Percentiles rank a stretch among this genome's conserved stretches.
These are phyloP conservation scores for Cystobasidium slooffiae DNA, from an alignment of 1,284 basidiomycete species.

Conservation along the genomic window DNA sequence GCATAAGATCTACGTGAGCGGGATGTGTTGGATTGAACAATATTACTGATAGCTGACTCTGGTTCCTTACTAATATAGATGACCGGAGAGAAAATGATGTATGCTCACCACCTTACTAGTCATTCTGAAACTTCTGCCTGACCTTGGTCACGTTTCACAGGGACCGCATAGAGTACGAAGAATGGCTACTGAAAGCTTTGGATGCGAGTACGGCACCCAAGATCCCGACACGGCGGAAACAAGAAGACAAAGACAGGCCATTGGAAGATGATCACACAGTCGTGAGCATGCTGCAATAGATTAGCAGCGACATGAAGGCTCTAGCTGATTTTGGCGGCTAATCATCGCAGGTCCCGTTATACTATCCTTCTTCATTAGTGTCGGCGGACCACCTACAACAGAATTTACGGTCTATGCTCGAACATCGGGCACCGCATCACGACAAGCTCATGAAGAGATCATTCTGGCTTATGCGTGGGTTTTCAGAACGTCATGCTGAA, in stretches of 20 bases:
- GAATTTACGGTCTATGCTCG: slow-evolving; percentile 45
- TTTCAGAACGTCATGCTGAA: neutral
- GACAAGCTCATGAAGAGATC: slow-evolving; percentile 47
- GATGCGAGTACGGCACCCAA: slow-evolving; percentile 50
- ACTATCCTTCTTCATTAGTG: slow-evolving; percentile 48
- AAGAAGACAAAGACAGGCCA: slow-evolving; percentile 5
- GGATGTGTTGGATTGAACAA: neutral
- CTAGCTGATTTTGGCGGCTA: neutral
- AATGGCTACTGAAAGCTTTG: slow-evolving; percentile 53
- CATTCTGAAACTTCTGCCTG: neutral
- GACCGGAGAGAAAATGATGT: slow-evolving; percentile 46
- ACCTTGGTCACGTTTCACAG: neutral
- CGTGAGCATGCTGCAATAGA: neutral
- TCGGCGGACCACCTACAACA: slow-evolving; percentile 35
- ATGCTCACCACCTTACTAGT: neutral
- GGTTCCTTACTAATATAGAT: slow-evolving; percentile 14
- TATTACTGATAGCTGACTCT: no score
- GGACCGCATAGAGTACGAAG: slow-evolving; percentile 53
- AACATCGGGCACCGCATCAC: slow-evolving; percentile 51
- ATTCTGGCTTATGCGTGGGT: slow-evolving; percentile 46
- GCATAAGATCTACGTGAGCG: slow-evolving; percentile 47
- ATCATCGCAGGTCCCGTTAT: slow-evolving; percentile 47
- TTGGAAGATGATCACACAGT: slow-evolving; percentile 16
- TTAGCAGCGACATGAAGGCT: neutral
- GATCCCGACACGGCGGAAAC: slow-evolving; percentile 26